Evolutionary conservation across 1,284 basidiomycete genomes (phyloP).

Genomic region (Bondarzewia mesenterica): DNA sequence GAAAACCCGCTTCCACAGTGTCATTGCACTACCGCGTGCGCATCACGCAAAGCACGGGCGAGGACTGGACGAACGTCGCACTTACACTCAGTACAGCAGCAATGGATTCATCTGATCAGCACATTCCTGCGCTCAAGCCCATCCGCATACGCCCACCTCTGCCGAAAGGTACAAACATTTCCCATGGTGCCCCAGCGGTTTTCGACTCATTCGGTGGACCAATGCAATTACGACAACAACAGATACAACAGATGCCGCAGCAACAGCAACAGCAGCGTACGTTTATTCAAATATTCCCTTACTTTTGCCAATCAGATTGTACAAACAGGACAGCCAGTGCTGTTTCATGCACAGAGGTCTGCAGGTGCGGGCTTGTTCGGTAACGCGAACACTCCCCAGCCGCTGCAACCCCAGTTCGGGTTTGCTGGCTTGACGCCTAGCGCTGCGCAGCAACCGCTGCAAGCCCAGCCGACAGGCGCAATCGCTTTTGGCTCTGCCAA

Average conservation of each 20-base stretch:
- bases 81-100: constrained; percentile 47
- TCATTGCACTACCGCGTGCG: constrained; percentile 47
- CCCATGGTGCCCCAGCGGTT: background rate
- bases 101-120: constrained; percentile 11
- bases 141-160: constrained; percentile 12
- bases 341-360: no score
- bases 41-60: constrained; percentile 48
- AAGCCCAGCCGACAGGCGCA: no score
- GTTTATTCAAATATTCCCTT: background rate
- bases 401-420: background rate
- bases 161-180: background rate
- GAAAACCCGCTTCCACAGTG: constrained; percentile 34
- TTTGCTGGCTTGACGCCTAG: background rate
- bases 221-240: no score
- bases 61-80: constrained; percentile 44
- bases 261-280: background rate
- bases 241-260: background rate
- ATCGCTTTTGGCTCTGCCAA: no score
- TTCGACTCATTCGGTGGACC: no score
- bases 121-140: constrained; percentile 13
- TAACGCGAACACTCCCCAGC: no score
- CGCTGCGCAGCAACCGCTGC: no score
- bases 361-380: no score
- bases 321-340: no score
- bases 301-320: background rate